These are phyloP conservation scores for Neofusicoccum umdonicola DNA, from an alignment of 2,329 filamentous ascomycete genomes.

Conservation along the genomic window DNA sequence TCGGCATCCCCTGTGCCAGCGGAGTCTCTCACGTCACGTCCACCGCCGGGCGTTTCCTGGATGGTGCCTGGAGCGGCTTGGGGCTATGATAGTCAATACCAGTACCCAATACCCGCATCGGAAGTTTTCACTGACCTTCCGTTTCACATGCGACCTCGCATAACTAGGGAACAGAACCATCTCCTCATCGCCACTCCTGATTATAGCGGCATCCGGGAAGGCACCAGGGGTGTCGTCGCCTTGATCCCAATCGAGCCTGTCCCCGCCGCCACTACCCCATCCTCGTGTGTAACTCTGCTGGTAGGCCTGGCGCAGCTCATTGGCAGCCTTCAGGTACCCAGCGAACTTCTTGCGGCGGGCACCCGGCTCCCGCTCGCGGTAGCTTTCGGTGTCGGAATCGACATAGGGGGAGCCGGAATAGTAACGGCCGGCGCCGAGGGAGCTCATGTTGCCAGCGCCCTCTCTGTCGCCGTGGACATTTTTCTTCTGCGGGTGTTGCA, in stretches of 20 bases:
- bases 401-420: slow-evolving; percentile 13
- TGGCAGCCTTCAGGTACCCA: slow-evolving; percentile 68
- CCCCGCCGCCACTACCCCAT: slow-evolving; percentile 44
- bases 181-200: slow-evolving; percentile 78
- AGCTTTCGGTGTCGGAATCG: slow-evolving; percentile 15
- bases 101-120: slow-evolving; percentile 5
- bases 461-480: not conserved
- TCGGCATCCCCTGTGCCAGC: slow-evolving; percentile 60
- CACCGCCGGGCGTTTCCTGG: slow-evolving; percentile 38
- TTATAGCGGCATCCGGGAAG: slow-evolving; percentile 82
- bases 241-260: slow-evolving; percentile 37
- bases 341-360: slow-evolving; percentile 76
- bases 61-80: slow-evolving; percentile 36
- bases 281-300: slow-evolving; percentile 52
- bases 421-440: slow-evolving; percentile 15
- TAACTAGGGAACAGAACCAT: slow-evolving; percentile 96
- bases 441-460: slow-evolving; percentile 4
- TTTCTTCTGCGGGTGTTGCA: slow-evolving; percentile 12
- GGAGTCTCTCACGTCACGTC: slow-evolving; percentile 44
- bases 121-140: slow-evolving; percentile 35
- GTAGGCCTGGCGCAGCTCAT: slow-evolving; percentile 68
- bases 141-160: slow-evolving; percentile 67
- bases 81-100: slow-evolving; percentile 21
- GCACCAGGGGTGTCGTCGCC: slow-evolving; percentile 64
- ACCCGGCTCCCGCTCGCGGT: slow-evolving; percentile 58